Conservation (phyloP, 305 asterid species). For the Fraxinus sp. region DNA sequence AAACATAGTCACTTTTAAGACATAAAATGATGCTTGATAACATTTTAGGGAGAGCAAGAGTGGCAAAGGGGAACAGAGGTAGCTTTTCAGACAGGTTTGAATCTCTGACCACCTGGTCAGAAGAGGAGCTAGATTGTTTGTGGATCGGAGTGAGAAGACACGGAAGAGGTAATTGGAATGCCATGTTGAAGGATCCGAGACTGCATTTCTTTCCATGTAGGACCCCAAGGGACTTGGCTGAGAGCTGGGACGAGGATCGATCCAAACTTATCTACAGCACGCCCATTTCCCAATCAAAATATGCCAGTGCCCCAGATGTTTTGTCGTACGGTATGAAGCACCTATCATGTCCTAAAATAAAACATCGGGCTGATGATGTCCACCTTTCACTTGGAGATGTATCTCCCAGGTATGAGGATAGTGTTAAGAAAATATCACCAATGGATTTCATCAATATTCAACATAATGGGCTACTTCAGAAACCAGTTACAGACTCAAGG, state of each 20-base stretch:
- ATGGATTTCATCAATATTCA: constrained; percentile 19
- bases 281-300: constrained; percentile 33
- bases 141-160: constrained; percentile 83
- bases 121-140: constrained; percentile 65
- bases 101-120: constrained; percentile 50
- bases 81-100: constrained; percentile 38
- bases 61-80: constrained; percentile 37
- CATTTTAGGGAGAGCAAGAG: constrained; percentile 46
- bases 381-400: constrained; percentile 41
- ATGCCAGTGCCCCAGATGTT: constrained; percentile 23
- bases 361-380: constrained; percentile 21
- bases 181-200: constrained; percentile 54
- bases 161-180: constrained; percentile 67
- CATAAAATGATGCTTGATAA: constrained; percentile 56
- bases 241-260: constrained; percentile 62
- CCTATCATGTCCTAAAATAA: constrained; percentile 17
- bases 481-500: constrained; percentile 25
- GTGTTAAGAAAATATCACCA: constrained; percentile 17
- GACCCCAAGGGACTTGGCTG: constrained; percentile 52
- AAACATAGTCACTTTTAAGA: constrained; percentile 39
- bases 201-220: constrained; percentile 51
- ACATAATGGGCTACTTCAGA: constrained; percentile 24
- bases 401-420: constrained; percentile 5
- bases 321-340: constrained; percentile 11
- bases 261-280: constrained; percentile 31